These are phyloP conservation scores for Kwoniella sp. DNA, from an alignment of 768 basidiomycete genomes.

Conservation along the genomic window DNA sequence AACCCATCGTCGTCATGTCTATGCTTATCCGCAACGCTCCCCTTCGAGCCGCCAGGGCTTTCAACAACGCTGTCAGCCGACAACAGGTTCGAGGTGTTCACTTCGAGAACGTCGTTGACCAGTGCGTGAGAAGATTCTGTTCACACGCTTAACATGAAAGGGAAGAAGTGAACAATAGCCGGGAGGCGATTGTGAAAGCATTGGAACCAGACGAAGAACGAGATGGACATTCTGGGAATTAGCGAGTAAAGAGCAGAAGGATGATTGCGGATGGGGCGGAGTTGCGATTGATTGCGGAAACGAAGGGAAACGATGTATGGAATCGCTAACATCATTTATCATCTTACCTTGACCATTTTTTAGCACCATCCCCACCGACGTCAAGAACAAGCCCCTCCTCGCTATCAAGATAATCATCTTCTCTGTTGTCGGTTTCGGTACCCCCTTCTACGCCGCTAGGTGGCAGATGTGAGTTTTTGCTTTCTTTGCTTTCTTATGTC, in stretches of 20 bases:
- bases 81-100: constrained; percentile 46
- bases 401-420: constrained; percentile 44
- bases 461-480: constrained; percentile 49
- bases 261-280: no score
- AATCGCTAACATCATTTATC: no score
- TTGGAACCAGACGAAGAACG: not conserved
- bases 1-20: constrained; percentile 37
- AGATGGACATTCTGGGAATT: no score
- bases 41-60: constrained; percentile 34
- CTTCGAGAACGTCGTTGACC: constrained; percentile 53
- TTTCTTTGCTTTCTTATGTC: no score
- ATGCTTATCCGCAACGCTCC: constrained; percentile 42
- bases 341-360: no score
- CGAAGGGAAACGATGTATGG: no score
- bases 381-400: constrained; percentile 47
- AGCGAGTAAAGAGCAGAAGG: no score
- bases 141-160: no score
- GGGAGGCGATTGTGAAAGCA: no score
- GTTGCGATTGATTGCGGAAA: no score
- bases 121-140: constrained; percentile 33
- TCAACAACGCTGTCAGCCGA: constrained; percentile 10
- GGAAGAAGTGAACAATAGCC: no score
- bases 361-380: constrained; percentile 49
- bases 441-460: constrained; percentile 49
- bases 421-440: constrained; percentile 43